Percentiles rank a stretch among this genome's conserved stretches.
Conservation (phyloP, 1,284 basidiomycete genomes). For the Boletus semigastroideus region DNA sequence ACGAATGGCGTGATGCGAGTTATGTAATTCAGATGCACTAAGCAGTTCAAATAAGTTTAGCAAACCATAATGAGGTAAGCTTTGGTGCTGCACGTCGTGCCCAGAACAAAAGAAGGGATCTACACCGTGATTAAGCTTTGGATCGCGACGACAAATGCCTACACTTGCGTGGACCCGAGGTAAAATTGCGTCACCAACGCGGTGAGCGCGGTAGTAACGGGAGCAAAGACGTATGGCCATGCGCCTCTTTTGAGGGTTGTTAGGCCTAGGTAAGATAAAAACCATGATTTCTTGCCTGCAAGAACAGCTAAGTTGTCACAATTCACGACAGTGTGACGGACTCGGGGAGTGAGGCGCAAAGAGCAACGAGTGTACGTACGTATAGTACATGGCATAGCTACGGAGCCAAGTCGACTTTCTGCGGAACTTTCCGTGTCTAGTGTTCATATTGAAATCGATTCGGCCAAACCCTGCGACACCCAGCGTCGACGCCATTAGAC, state of each 20-base stretch:
- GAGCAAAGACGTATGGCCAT: conserved; percentile 46
- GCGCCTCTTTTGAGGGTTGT: not conserved
- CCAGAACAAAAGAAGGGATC: conserved; percentile 37
- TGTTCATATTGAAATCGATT: too few species aligned
- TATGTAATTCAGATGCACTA: conserved; percentile 31
- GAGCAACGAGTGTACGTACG: conserved; percentile 2
- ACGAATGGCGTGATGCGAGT: conserved; percentile 31
- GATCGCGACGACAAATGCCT: not conserved
- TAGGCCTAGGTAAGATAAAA: not conserved
- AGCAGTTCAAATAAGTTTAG: conserved; percentile 27
- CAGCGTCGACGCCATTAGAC: too few species aligned
- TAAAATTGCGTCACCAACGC: conserved; percentile 41
- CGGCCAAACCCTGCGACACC: too few species aligned
- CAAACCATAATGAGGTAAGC: conserved; percentile 34
- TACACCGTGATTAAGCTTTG: conserved; percentile 6
- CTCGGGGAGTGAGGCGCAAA: not conserved
- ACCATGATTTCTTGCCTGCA: conserved; percentile 4
- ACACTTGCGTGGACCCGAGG: conserved; percentile 9
- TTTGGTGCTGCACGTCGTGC: conserved; percentile 38
- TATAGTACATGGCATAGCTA: conserved; percentile 21
- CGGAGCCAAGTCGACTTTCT: not conserved
- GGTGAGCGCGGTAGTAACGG: conserved; percentile 41
- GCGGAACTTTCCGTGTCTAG: too few species aligned
- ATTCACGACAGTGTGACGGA: conserved; percentile 12
- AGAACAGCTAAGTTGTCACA: conserved; percentile 12